Percentiles rank a stretch among this genome's conserved stretches.
phyloP scores from a whole-genome alignment of 495 filamentous ascomycete genomes.

The Saxophila tyrrhenica region DNA sequence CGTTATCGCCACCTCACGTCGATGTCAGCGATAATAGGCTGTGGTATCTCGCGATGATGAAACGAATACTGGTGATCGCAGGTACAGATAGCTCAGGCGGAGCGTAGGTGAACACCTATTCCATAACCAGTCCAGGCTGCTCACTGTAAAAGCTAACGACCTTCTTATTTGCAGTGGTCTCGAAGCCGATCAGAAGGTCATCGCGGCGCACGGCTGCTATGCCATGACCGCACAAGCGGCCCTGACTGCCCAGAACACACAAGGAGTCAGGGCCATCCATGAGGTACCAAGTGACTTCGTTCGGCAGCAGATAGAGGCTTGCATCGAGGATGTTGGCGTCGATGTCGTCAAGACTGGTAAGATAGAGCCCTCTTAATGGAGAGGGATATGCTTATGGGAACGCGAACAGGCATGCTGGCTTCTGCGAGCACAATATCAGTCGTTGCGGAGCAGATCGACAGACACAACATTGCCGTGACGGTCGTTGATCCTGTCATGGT shows the following conservation, averaged over 20 bases:
- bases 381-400: neutral
- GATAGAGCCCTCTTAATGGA: neutral
- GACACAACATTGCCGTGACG: slow-evolving; percentile 47
- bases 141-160: slow-evolving; percentile 4
- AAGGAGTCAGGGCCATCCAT: slow-evolving; percentile 72
- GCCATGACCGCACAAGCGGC: slow-evolving; percentile 95
- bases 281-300: slow-evolving; percentile 68
- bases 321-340: slow-evolving; percentile 68
- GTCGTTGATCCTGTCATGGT: slow-evolving; percentile 96
- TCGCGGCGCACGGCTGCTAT: slow-evolving; percentile 84
- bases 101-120: slow-evolving; percentile 50
- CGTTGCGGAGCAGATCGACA: slow-evolving; percentile 54
- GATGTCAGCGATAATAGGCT: no score
- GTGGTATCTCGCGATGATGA: no score
- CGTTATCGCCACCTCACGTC: no score
- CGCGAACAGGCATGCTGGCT: slow-evolving; percentile 69
- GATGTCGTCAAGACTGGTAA: slow-evolving; percentile 88
- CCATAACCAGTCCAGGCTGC: slow-evolving; percentile 6
- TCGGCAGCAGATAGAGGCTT: slow-evolving; percentile 70
- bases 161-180: slow-evolving; percentile 55
- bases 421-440: slow-evolving; percentile 63
- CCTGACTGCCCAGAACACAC: slow-evolving; percentile 88
- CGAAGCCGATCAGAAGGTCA: slow-evolving; percentile 91
- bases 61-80: slow-evolving; percentile 64
- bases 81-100: slow-evolving; percentile 81